phyloP scores from a whole-genome alignment of 1,284 basidiomycete genomes.

The Apiotrichum sp. region DNA sequence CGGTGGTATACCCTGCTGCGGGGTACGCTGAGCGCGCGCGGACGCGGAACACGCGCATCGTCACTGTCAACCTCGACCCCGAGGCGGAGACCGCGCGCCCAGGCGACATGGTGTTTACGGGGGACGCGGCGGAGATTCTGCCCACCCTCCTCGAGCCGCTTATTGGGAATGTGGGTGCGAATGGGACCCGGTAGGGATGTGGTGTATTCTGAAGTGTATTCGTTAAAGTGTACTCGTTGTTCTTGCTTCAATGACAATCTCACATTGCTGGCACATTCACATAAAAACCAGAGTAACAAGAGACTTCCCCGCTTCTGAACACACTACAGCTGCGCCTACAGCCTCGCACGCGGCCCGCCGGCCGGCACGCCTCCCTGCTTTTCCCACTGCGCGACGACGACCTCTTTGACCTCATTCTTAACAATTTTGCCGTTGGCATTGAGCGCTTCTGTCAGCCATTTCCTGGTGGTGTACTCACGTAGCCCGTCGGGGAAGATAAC shows the following conservation, averaged over 20 bases:
- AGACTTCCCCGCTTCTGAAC: no score
- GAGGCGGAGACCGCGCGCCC: neutral
- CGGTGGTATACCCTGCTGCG: constrained; percentile 10
- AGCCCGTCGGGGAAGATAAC: constrained; percentile 9
- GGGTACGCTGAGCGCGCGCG: constrained; percentile 15
- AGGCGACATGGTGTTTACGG: constrained; percentile 10
- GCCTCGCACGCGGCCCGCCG: constrained; percentile 4
- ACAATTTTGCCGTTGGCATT: constrained; percentile 17
- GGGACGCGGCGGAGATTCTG: constrained; percentile 10
- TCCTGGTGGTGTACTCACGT: constrained; percentile 8
- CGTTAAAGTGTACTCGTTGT: no score
- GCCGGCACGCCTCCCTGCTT: constrained; percentile 8
- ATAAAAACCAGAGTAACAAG: no score
- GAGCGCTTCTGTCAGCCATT: constrained; percentile 2
- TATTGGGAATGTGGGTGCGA: neutral
- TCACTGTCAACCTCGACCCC: constrained; percentile 14
- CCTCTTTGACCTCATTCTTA: constrained; percentile 16
- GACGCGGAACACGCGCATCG: neutral
- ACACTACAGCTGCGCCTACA: constrained; percentile 1
- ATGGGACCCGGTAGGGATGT: no score
- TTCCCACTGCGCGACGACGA: constrained; percentile 14
- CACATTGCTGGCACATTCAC: no score
- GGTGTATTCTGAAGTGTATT: no score
- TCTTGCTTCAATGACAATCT: no score
- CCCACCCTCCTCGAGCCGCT: constrained; percentile 8